A percentile compares a stretch with the other conserved stretches of the same genome.
Conservation (phyloP, 148 eudicot species). For the Rhododendron kiyosumense region DNA sequence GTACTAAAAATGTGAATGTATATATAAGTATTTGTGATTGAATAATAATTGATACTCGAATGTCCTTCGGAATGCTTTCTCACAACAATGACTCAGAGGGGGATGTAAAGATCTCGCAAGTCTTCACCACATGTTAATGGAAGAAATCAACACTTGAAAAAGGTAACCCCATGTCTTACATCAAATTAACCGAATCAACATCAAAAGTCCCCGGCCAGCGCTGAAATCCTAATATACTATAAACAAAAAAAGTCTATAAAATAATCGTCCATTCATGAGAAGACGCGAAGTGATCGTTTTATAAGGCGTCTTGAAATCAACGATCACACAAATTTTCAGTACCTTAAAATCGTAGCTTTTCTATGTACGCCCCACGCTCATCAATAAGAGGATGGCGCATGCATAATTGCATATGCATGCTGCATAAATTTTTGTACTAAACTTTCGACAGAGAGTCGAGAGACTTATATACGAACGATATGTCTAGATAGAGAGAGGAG, state of each 20-base stretch:
- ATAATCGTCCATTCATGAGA: too few relatives aligned
- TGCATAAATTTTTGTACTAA: background rate
- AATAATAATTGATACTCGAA: too few relatives aligned
- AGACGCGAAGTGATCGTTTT: too few relatives aligned
- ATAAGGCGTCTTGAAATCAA: too few relatives aligned
- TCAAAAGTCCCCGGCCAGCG: background rate
- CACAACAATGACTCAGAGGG: too few relatives aligned
- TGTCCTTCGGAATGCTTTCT: too few relatives aligned
- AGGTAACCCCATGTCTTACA: background rate
- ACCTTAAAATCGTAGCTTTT: too few relatives aligned
- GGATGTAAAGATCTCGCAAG: background rate
- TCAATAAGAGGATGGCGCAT: background rate
- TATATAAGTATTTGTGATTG: too few relatives aligned
- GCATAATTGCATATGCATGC: background rate
- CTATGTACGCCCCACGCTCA: background rate
- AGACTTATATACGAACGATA: background rate
- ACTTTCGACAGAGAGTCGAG: background rate
- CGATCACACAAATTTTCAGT: too few relatives aligned
- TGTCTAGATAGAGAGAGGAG: background rate
- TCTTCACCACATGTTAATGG: background rate
- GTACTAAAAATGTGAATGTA: too few relatives aligned
- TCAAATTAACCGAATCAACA: background rate
- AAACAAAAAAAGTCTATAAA: too few relatives aligned
- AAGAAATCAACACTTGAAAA: background rate
- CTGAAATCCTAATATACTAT: too few relatives aligned